phyloP scores from a whole-genome alignment of 495 filamentous ascomycete species.

The Acidomyces sp. region DNA sequence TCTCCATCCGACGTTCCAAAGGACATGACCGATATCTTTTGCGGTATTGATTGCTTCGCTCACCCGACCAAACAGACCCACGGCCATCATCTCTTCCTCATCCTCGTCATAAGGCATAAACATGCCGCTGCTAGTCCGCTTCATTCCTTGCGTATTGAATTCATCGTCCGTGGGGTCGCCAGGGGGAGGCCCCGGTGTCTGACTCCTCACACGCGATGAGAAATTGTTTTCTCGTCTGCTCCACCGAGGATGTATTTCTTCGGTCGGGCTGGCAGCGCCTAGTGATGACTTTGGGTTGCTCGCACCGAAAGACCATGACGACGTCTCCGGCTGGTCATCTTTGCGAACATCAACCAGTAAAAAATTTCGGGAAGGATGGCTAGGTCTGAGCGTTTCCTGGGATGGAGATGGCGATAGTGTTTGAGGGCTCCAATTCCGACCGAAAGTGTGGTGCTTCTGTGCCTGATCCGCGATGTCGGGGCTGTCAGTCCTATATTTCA shows the following conservation, averaged over 20 bases:
- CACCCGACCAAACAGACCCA: conserved; percentile 63
- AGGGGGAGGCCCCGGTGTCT: not conserved
- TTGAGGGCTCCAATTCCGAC: conserved; percentile 32
- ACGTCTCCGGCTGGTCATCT: conserved; percentile 33
- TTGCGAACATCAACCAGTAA: conserved; percentile 50
- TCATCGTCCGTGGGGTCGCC: not conserved
- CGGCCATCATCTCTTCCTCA: conserved; percentile 45
- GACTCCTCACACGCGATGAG: not conserved
- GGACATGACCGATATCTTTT: conserved; percentile 59
- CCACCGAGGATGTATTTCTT: not conserved
- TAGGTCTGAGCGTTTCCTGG: conserved; percentile 61
- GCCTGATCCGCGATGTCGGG: conserved; percentile 43
- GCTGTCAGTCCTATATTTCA: conserved; percentile 77
- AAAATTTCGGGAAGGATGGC: conserved; percentile 56
- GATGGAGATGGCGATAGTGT: conserved; percentile 55
- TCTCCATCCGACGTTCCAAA: conserved; percentile 78
- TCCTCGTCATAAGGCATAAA: conserved; percentile 70
- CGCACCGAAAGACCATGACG: conserved; percentile 17
- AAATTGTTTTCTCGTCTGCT: conserved; percentile 2
- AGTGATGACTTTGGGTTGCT: conserved; percentile 17
- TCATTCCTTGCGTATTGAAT: conserved; percentile 33
- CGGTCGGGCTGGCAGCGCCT: not conserved
- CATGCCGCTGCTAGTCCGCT: conserved; percentile 67
- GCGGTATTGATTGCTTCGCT: conserved; percentile 94
- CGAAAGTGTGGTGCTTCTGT: conserved; percentile 21